Base-by-base conservation (phyloP, 208 protist genomes). In the Leishmania amazonensis region DNA sequence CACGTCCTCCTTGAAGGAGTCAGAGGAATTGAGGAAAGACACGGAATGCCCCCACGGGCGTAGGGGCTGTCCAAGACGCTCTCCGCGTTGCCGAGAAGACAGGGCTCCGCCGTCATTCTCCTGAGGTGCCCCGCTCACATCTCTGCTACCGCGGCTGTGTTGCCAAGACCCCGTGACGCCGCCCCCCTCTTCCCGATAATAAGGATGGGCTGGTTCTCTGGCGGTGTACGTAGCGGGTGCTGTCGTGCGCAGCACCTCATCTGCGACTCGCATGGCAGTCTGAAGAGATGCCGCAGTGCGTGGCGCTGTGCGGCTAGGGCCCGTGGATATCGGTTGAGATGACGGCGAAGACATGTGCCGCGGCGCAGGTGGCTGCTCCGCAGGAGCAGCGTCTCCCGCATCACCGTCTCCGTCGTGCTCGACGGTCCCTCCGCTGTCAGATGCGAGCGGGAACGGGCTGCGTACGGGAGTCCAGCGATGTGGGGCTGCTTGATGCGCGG, bases 221-320 rank as follows among this genome's bases (percentile, higher is more conserved):
- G 49, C 47, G 24, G 76, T 35, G 28, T 58, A 19, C 42, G 62
- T 38, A 15, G 64, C 72, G 21, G 28, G 5, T 9, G 73, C 78
- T 31, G 82, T 81, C 3, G 62, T 68, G 11, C 77, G 72, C 38
- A 85, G 73, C 1, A 85, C 82, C 62, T 85, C 77, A 47, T 85
- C 77, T 40, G 82, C 82, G 13, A 85, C 77, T 1, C 72, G 82
- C 71, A 81, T 24, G 15, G 82, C 82, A 31, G 70, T 54, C 8
- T 57, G 60, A 13, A 79, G 77, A 38, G 58, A 42, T 28, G 53
- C 28, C 35, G 45, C n/a, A 45, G 45, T 24, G 53, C 35, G 15
- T 24, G 47, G 47, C 47, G 47, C 51, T 54, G 38, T 53, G 35
- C 51, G 3, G 65, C 35, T 53, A 6, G n/a, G 42, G 3, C 5